These are phyloP conservation scores for Sodiomyces alkalinus DNA, from an alignment of 2,329 filamentous ascomycete genomes.

Conservation along the genomic window DNA sequence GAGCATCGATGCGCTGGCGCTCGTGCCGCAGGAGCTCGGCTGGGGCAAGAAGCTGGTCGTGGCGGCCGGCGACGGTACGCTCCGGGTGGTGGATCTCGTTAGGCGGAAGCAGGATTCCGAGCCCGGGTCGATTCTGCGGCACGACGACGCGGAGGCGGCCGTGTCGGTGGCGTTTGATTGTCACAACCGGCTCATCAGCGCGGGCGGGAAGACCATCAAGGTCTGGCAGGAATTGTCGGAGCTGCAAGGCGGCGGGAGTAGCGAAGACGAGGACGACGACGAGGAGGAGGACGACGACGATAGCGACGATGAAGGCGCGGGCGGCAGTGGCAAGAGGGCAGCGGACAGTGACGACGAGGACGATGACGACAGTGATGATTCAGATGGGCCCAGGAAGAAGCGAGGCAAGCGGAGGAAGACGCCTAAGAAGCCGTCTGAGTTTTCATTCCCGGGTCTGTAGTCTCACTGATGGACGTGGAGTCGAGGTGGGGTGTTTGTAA, in stretches of 20 bases:
- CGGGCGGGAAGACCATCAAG: slow-evolving; percentile 73
- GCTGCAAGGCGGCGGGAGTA: slow-evolving; percentile 25
- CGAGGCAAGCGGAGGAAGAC: slow-evolving; percentile 19
- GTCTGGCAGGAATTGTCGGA: slow-evolving; percentile 76
- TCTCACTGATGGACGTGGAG: too few relatives aligned
- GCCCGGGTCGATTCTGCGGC: slow-evolving; percentile 33
- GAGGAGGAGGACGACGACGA: slow-evolving; percentile 26
- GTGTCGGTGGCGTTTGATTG: slow-evolving; percentile 73
- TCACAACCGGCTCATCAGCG: slow-evolving; percentile 73
- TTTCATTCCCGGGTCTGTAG: slow-evolving; percentile 2
- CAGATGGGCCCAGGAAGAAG: slow-evolving; percentile 32
- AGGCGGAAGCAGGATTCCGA: slow-evolving; percentile 55
- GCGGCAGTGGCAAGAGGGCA: slow-evolving; percentile 28
- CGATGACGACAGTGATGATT: slow-evolving; percentile 29
- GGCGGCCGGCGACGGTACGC: slow-evolving; percentile 65
- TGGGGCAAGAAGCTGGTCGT: slow-evolving; percentile 62
- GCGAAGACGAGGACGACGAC: slow-evolving; percentile 32
- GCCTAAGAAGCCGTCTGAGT: slow-evolving; percentile 3
- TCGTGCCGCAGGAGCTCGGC: slow-evolving; percentile 56
- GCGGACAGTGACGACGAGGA: slow-evolving; percentile 29
- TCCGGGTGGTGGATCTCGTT: slow-evolving; percentile 65
- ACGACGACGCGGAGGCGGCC: slow-evolving; percentile 81
- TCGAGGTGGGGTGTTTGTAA: too few relatives aligned
- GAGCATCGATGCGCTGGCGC: slow-evolving; percentile 62
- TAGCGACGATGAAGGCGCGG: slow-evolving; percentile 24